Evolutionary conservation across 169 alveolate species (phyloP), one percentile per base, ranked within the genome.

Genomic region (Plasmodium yoelii): DNA sequence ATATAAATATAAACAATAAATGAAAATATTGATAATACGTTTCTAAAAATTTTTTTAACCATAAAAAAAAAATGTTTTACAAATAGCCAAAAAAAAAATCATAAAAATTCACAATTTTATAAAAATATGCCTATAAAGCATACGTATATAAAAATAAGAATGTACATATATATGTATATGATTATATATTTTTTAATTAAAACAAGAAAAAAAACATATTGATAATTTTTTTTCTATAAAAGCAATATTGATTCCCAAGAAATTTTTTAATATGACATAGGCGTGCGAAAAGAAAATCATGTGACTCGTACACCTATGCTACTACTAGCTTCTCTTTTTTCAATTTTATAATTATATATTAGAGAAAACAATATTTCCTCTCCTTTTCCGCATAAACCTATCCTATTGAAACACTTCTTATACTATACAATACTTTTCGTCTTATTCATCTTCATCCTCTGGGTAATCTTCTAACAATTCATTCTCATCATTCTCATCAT

Each of bases 401-500:
- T 60, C 42, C 44, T 60, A 18, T 10, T 60, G 42, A 5, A 34
- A 34, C 2, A 34, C 4, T 34, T 34, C 42, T 34, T 34, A 34
- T 34, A 59, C n/a, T 18, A 22, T 42, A 13, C 19, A 28, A 42
- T 22, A 22, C 0, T 1, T 1, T 49, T 9, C 53, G 13, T 28
- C 28, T 22, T 46, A 39, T 22, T 49, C 49, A 9, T n/a, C 53
- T 6, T 74, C 74, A 34, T 57, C 88, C 5, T 56, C 73, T 7
- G 19, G 19, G 53, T 44, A 12, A 2, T 75, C 75, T 4, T 75
- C 75, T 0, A 15, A 1, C 0, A 24, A 8, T 13, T 42, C 60
- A n/a, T 72, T 55, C 8, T 82, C 74, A 28, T 82, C 84, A 26
- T 28, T 59, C 6, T n/a, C 18, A 1, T 57, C 73, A 26, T 82